Conservation (phyloP, 495 filamentous ascomycete genomes). For the Lepraria neglecta region DNA sequence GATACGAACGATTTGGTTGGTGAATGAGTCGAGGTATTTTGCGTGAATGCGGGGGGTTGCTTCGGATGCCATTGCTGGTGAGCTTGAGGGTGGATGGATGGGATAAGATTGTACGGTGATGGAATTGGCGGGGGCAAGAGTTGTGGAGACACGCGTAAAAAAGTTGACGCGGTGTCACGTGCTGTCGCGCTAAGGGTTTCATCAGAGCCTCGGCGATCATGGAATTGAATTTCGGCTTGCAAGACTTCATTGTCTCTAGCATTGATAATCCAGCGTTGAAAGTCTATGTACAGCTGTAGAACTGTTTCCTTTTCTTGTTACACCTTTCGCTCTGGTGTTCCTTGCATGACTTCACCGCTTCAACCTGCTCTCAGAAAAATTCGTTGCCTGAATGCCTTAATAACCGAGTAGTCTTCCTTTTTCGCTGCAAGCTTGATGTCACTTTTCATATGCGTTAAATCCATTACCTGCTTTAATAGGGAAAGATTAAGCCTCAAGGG, state of each 20-base stretch:
- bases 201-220: not conserved
- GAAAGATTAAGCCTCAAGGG: not conserved
- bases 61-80: slow-evolving; percentile 26
- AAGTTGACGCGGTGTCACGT: not conserved
- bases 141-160: not conserved
- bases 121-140: not conserved
- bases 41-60: slow-evolving; percentile 27
- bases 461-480: not conserved
- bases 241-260: too few relatives aligned
- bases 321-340: not conserved
- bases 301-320: not conserved
- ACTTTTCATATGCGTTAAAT: too few relatives aligned
- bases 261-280: too few relatives aligned
- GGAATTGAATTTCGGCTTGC: too few relatives aligned
- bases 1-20: slow-evolving; percentile 67
- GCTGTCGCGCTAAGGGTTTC: not conserved
- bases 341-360: not conserved
- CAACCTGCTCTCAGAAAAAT: not conserved
- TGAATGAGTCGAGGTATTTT: slow-evolving; percentile 29
- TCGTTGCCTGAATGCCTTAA: too few relatives aligned
- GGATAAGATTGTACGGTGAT: not conserved
- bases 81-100: not conserved
- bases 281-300: too few relatives aligned
- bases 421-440: too few relatives aligned
- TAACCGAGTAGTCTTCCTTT: too few relatives aligned